Evolutionary conservation across 768 basidiomycete genomes (phyloP), one percentile per base, ranked within the genome.

Genomic region (Russula sp.): DNA sequence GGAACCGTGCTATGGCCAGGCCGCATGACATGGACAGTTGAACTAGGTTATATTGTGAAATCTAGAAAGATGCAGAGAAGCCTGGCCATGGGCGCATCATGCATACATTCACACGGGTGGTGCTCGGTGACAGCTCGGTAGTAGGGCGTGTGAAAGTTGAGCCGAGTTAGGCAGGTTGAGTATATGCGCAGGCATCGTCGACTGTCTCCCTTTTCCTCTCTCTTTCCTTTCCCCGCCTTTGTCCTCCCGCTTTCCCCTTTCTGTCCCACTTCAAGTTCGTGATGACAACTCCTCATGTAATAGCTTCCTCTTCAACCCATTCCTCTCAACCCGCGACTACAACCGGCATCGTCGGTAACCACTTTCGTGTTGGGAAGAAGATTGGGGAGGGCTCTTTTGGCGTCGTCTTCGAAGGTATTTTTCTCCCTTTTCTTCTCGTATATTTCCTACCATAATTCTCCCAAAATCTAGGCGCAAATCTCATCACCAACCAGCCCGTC

Each of bases 311-410:
- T 63, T 88, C 84, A 50, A 77, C 77, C 22, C 85, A 83, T 56
- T 64, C 70, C 40, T 81, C 84, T 18, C 83, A 84, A 71, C 80
- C 84, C 52, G 77, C 84, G 53, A 79, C 82, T 34, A 80, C 81
- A 37, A 88, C 85, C 74, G 84, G 88, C 70, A 84, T 91, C 73
- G 87, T 91, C 62, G 89, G 89, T 48, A 85, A 80, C 70, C 84
- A 90, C 73, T 91, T 84, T 73, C 83, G 90, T 66, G 94, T 98
- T 56, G 96, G 96, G 55, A 94, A 96, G 83, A 98, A 98, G 85
- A 96, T 98, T 74, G 96, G 96, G 53, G 96, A 99, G 77, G 96
- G 96, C 55, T 91, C 89, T n/a, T 99, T 99, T 73, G 96, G 96
- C 71, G 96, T 98, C 68, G 89, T 98, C 66, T 93, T 97, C 76